phyloP scores from a whole-genome alignment of 2,329 filamentous ascomycete species.

The Raffaelea albimanens region DNA sequence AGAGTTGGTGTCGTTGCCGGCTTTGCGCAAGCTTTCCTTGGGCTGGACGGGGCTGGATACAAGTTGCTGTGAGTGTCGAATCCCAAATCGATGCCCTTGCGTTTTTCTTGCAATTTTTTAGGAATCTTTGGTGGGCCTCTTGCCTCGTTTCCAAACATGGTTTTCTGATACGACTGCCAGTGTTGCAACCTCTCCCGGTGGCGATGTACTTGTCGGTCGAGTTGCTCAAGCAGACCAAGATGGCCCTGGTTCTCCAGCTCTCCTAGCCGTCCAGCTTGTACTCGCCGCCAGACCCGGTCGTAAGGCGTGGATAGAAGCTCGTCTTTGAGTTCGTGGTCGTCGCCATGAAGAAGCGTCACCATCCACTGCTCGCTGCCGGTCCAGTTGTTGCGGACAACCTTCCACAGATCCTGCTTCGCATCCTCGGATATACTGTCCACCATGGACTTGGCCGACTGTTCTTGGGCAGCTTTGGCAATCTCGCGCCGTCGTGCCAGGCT shows the following conservation, averaged over 20 bases:
- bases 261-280: slow-evolving; percentile 48
- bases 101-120: slow-evolving; percentile 14
- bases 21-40: slow-evolving; percentile 16
- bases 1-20: not conserved
- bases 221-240: slow-evolving; percentile 55
- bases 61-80: slow-evolving; percentile 44
- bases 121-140: slow-evolving; percentile 14
- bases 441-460: not conserved
- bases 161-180: slow-evolving; percentile 61
- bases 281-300: slow-evolving; percentile 59
- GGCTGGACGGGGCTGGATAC: slow-evolving; percentile 27
- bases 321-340: slow-evolving; percentile 45
- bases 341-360: slow-evolving; percentile 59
- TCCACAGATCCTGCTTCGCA: slow-evolving; percentile 41
- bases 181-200: slow-evolving; percentile 60
- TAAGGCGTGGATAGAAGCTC: slow-evolving; percentile 59
- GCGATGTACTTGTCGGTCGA: slow-evolving; percentile 57
- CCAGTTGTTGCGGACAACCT: slow-evolving; percentile 64
- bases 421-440: slow-evolving; percentile 23
- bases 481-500: slow-evolving; percentile 46
- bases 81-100: slow-evolving; percentile 40
- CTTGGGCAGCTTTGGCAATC: slow-evolving; percentile 22
- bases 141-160: slow-evolving; percentile 27
- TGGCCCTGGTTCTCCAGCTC: slow-evolving; percentile 40
- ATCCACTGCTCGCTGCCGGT: slow-evolving; percentile 68